Conservation (phyloP, 2,329 filamentous ascomycete genomes). For the Aspergillus cejpii region DNA sequence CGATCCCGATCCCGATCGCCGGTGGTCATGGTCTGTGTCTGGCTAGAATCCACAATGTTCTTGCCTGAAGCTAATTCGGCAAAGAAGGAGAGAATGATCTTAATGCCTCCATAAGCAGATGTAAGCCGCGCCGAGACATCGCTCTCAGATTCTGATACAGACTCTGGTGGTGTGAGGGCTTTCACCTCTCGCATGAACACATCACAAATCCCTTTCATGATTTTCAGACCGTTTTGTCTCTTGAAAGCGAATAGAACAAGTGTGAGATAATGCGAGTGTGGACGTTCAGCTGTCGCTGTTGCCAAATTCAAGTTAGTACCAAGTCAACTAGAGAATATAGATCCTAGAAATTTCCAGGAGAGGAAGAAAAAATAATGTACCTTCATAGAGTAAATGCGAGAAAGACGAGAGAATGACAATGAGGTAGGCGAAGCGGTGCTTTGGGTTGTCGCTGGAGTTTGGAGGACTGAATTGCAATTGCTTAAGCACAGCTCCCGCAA, state of each 20-base stretch:
- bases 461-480: conserved; percentile 54
- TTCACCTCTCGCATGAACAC: conserved; percentile 58
- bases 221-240: conserved; percentile 66
- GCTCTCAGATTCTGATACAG: conserved; percentile 34
- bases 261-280: conserved; percentile 51
- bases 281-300: conserved; percentile 43
- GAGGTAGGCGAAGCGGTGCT: conserved; percentile 68
- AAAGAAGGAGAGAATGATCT: conserved; percentile 80
- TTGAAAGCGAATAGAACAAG: conserved; percentile 84
- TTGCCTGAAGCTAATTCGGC: conserved; percentile 68
- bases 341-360: neutral
- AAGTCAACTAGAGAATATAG: neutral
- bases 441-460: conserved; percentile 46
- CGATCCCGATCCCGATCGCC: conserved; percentile 51
- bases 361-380: conserved; percentile 31
- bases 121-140: conserved; percentile 41
- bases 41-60: conserved; percentile 68
- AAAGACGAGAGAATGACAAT: conserved; percentile 73
- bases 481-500: conserved; percentile 63
- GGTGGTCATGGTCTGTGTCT: conserved; percentile 50
- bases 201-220: conserved; percentile 64
- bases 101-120: conserved; percentile 58
- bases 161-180: conserved; percentile 40
- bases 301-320: conserved; percentile 6
- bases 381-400: conserved; percentile 71